Base-by-base conservation (phyloP, 2,329 filamentous ascomycete genomes). In the Dendryphion nanum region DNA sequence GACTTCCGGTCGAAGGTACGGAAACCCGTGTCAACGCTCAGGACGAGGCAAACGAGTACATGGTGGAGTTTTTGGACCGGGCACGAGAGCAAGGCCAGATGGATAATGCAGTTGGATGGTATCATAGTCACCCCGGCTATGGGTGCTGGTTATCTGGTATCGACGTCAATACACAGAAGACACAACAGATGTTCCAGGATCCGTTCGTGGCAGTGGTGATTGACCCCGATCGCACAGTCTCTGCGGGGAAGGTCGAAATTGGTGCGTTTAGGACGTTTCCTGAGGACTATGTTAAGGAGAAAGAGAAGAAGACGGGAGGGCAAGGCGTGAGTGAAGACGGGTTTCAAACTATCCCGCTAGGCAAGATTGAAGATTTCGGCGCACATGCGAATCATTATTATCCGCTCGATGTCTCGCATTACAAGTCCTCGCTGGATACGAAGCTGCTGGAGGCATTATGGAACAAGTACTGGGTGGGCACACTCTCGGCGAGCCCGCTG, bases 381-480 rank as follows among this genome's bases (percentile, higher is more conserved):
- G 90, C 90, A 1, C 91, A 98, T 63, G 83, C 86, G 12, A 86
- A 81, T 63, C 82, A 86, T 38, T 98, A 98, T 72, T 98, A 98
- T 68, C 77, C 85, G 12, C 78, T 98, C 5, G 86, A 94, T 45
- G 86, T 97, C 12, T 89, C 89, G 20, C 89, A 95, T 68, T 98
- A 89, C 77, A 97, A 97, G 72, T 93, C 87, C 47, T 85, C 86
- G 0, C 82, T 98, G 18, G 93, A 98, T 68, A 78, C 83, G 2
- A 85, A 89, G 54, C 76, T 98, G 17, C 75, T 98, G 4, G 88
- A 94, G 58, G 78, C 89, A 35, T 75, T 98, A 19, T 97, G 93
- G 93, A 95, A 96, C 73, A 97, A 97, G 68, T 98, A 98, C 74
- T 95, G 89, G 93, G 90, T 96, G 21, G 87, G 94, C 59, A 98